Percentiles rank a stretch among this genome's conserved stretches.
Conservation (phyloP, 257 asterid species). For the Schizonepeta tenuifolia region DNA sequence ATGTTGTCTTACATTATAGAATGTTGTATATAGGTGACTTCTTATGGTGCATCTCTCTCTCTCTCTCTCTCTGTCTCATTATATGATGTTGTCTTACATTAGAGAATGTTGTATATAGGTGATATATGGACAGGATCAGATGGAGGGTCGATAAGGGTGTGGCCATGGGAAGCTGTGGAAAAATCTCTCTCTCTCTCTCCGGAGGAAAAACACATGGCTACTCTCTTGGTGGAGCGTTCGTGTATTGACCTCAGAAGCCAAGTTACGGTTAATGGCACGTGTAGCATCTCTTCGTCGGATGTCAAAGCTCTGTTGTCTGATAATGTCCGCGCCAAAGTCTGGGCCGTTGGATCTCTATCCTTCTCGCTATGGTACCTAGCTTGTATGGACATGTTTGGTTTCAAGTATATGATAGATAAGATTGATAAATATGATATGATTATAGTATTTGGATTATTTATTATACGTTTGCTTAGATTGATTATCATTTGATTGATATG, state of each 20-base stretch:
- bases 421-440: too few relatives aligned
- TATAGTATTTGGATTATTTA: too few relatives aligned
- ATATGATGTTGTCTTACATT: background rate
- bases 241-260: slow-evolving; percentile 77
- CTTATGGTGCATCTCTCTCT: slow-evolving; percentile 61
- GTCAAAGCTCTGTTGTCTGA: slow-evolving; percentile 77
- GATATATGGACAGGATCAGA: slow-evolving; percentile 97
- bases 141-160: slow-evolving; percentile 71
- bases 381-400: too few relatives aligned
- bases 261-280: slow-evolving; percentile 82
- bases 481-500: too few relatives aligned
- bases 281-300: slow-evolving; percentile 85
- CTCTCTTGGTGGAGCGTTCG: slow-evolving; percentile 84
- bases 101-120: slow-evolving; percentile 53
- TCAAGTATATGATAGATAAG: too few relatives aligned
- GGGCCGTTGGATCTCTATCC: slow-evolving; percentile 81
- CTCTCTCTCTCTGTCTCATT: background rate
- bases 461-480: too few relatives aligned
- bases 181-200: slow-evolving; percentile 75
- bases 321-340: slow-evolving; percentile 63
- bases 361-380: slow-evolving; percentile 77
- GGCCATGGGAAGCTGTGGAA: slow-evolving; percentile 91
- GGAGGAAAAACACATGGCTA: slow-evolving; percentile 88
- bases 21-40: too few relatives aligned
- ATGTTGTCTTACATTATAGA: too few relatives aligned